Base-by-base conservation (phyloP, 78 protist species). In the Guillardia theta region DNA sequence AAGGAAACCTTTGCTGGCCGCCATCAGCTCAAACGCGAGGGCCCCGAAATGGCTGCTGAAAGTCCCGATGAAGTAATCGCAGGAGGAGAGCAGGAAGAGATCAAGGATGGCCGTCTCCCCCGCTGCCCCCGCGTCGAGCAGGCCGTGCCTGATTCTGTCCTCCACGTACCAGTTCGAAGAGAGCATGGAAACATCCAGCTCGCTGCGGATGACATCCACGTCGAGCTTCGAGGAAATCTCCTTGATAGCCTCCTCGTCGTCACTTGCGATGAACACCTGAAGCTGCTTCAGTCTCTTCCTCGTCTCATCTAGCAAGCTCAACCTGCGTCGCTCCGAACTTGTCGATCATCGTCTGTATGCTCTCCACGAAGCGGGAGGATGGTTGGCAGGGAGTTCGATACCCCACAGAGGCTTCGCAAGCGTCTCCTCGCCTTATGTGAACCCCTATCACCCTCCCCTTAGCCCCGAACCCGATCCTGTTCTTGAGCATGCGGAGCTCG, bases 11-110 rank as follows among this genome's bases (percentile, higher is more conserved):
- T 36, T 78, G 90, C 30, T 8, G 4, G 90, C 90, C 19, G 48
- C 90, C 90, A 43, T 43, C 33, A 78, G 90, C 90, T 78, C 90
- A 10, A 43, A n/a, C 41, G 90, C 90, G 41, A 78, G 50, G 1
- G 90, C 48, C 18, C 90, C 90, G 50, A 78, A 78, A 30, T 78
- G 90, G 50, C 53, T 43, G 50, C 53, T 43, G 48, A 78, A 43
- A 18, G 90, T 78, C 83, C 83, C 83, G 8, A 70, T 6, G 36
- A 70, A 70, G 41, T 70, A 70, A 6, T 70, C 83, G 6, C 83
- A 70, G 45, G 5, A 22, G 46, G 83, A 36, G 41, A 70, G 41
- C 83, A 70, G 15, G 41, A 70, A 70, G 36, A 70, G 83, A 6
- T 70, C 83, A 36, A 70, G 33, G 3, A 70, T 24, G 10, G 83